phyloP scores from a whole-genome alignment of 306 rosid species.

The Fagus crenata region DNA sequence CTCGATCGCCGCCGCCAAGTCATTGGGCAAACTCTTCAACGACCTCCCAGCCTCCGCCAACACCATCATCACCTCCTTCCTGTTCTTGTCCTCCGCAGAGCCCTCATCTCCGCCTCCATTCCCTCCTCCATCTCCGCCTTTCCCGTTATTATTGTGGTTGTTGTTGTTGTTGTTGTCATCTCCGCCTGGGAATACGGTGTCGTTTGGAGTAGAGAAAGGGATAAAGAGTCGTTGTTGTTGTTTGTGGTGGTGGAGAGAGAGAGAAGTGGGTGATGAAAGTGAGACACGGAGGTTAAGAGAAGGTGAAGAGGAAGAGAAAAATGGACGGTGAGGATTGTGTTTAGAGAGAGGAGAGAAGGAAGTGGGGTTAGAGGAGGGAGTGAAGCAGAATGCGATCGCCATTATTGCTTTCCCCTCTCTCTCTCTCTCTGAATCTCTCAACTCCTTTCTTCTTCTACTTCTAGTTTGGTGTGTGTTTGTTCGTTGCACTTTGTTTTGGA shows the following conservation, averaged over 20 bases:
- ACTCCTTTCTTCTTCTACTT: neutral
- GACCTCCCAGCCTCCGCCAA: slow-evolving; percentile 67
- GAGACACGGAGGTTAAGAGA: slow-evolving; percentile 30
- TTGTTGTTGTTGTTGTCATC: slow-evolving; percentile 33
- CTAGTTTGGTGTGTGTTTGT: neutral
- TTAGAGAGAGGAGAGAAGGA: slow-evolving; percentile 37
- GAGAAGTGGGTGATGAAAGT: slow-evolving; percentile 12
- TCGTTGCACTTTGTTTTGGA: neutral
- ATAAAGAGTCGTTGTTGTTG: slow-evolving; percentile 22
- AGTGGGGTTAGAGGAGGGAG: slow-evolving; percentile 24
- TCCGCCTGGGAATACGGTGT: slow-evolving; percentile 16
- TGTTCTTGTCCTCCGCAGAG: slow-evolving; percentile 43
- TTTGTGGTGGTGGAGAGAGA: slow-evolving; percentile 23
- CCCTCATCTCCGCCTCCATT: slow-evolving; percentile 31
- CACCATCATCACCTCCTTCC: slow-evolving; percentile 58
- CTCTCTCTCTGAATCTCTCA: neutral
- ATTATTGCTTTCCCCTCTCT: slow-evolving; percentile 34
- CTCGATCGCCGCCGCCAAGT: slow-evolving; percentile 72
- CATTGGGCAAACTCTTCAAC: slow-evolving; percentile 68
- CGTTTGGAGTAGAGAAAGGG: slow-evolving; percentile 23
- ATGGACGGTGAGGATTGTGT: slow-evolving; percentile 27
- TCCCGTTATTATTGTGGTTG: slow-evolving; percentile 21
- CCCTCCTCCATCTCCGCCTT: slow-evolving; percentile 30
- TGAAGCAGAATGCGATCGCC: slow-evolving; percentile 65
- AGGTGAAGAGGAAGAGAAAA: neutral